phyloP scores from a whole-genome alignment of 768 basidiomycete species.

The Flagelloscypha sp. region DNA sequence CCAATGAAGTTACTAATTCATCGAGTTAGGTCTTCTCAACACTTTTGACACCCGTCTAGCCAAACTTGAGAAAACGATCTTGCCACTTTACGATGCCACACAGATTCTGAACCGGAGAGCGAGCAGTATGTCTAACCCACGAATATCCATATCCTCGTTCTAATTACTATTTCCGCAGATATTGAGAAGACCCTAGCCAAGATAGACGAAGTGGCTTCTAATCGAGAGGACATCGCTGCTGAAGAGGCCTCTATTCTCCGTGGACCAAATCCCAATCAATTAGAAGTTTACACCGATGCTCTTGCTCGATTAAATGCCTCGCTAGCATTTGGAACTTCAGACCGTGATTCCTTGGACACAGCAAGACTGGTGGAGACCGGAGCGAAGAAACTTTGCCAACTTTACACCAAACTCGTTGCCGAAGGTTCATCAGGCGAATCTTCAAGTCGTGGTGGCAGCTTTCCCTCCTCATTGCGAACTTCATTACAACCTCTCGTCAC shows the following conservation, averaged over 20 bases:
- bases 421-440: constrained; percentile 76
- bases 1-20: constrained; percentile 14
- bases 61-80: constrained; percentile 77
- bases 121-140: constrained; percentile 44
- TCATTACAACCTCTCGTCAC: constrained; percentile 56
- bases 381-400: constrained; percentile 69
- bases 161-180: constrained; percentile 33
- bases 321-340: constrained; percentile 66
- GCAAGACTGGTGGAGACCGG: constrained; percentile 79
- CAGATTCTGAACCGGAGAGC: constrained; percentile 66
- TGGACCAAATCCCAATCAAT: constrained; percentile 66
- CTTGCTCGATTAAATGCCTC: constrained; percentile 71
- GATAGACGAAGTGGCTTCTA: constrained; percentile 72
- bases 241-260: constrained; percentile 75
- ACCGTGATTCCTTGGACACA: constrained; percentile 42
- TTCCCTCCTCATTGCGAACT: constrained; percentile 43
- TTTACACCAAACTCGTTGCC: constrained; percentile 84
- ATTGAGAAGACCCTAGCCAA: constrained; percentile 72
- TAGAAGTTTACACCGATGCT: constrained; percentile 59
- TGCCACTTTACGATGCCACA: constrained; percentile 73
- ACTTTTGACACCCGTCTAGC: constrained; percentile 78
- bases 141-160: background rate
- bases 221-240: constrained; percentile 63
- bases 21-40: constrained; percentile 61
- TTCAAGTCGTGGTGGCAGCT: constrained; percentile 51